Evolutionary conservation across 2,329 filamentous ascomycete genomes (phyloP), one percentile per base, ranked within the genome.

Genomic region (Arthrobotrys entomopaga): DNA sequence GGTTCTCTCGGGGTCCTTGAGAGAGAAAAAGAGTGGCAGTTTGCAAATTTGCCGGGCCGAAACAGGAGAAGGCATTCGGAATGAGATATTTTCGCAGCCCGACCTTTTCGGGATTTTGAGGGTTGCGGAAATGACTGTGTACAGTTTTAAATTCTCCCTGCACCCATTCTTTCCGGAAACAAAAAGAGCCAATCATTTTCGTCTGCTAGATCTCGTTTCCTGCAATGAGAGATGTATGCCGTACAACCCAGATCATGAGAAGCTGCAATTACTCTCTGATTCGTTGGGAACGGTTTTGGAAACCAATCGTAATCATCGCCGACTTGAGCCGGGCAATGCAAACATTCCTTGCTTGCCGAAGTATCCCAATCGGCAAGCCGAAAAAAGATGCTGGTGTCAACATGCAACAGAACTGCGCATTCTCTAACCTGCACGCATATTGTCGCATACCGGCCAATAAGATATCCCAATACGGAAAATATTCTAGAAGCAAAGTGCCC

Each of bases 61-160:
- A 73, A 66, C 59, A 63, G 69, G 67, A 54, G 50, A 56, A 63
- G 48, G 53, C 43, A 67, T 22, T 66, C 69, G 69, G 69, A 73
- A 73, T 73, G 69, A 73, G 69, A 73, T 73, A 73, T 73, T 73
- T 72, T 73, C 56, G 22, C 49, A 63, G 26, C 54, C 57, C 65
- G 58, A 70, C 16, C 43, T 29, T 50, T 49, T 73, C 69, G 69
- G 69, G 61, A 66, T 50, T 48, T 58, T 43, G 52, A 40, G 38
- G n/a, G 24, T 16, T 26, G 26, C 20, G 40, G 53, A 65, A 65
- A 70, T 34, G 29, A 6, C 2, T 34, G 10, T 3, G n/a, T 54
- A 22, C 60, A n/a, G n/a, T n/a, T n/a, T 50, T 58, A n/a, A n/a
- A n/a, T 38, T n/a, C 11, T 22, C 57, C 19, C 63, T 40, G 46